A percentile compares a stretch with the other conserved stretches of the same genome.
Evolutionary conservation across 805 yeast species (phyloP).

Genomic region (Yamadazyma philogaea): DNA sequence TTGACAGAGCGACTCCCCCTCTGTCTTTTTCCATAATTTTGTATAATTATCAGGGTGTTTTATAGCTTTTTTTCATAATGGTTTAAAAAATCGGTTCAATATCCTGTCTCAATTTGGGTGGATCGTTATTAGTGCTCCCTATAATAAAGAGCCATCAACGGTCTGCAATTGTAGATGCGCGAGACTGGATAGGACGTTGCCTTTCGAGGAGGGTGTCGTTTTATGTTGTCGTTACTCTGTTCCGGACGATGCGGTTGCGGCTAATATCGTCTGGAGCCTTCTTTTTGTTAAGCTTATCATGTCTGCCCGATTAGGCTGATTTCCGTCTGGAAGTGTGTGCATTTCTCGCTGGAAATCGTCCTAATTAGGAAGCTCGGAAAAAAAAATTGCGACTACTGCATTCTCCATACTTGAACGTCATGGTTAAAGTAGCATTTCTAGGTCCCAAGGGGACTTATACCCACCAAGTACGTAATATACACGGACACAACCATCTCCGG

Average conservation of each 20-base stretch:
- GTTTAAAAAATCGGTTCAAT: conserved; percentile 11
- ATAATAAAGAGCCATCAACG: conserved; percentile 49
- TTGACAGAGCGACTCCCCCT: background rate
- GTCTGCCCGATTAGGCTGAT: background rate
- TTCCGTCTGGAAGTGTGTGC: background rate
- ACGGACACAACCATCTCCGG: background rate
- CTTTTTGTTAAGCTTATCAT: no score
- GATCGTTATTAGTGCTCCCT: conserved; percentile 39
- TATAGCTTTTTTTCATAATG: conserved; percentile 13
- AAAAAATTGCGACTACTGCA: background rate
- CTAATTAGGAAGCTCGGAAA: background rate
- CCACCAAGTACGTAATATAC: conserved; percentile 59
- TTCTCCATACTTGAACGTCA: background rate
- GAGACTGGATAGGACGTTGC: conserved; percentile 5
- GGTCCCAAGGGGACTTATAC: conserved; percentile 95
- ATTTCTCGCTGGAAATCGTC: background rate
- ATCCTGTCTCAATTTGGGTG: conserved; percentile 20
- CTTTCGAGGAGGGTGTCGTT: background rate
- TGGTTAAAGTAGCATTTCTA: conserved; percentile 60
- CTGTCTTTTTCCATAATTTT: conserved; percentile 14
- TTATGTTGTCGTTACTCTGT: background rate
- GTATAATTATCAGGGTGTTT: conserved; percentile 18
- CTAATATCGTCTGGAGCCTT: no score
- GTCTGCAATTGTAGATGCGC: conserved; percentile 17
- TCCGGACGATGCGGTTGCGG: no score